Percentiles rank a stretch among this genome's conserved stretches.
phyloP scores from a whole-genome alignment of 2,329 filamentous ascomycete species.

The Verticillium isaacii region DNA sequence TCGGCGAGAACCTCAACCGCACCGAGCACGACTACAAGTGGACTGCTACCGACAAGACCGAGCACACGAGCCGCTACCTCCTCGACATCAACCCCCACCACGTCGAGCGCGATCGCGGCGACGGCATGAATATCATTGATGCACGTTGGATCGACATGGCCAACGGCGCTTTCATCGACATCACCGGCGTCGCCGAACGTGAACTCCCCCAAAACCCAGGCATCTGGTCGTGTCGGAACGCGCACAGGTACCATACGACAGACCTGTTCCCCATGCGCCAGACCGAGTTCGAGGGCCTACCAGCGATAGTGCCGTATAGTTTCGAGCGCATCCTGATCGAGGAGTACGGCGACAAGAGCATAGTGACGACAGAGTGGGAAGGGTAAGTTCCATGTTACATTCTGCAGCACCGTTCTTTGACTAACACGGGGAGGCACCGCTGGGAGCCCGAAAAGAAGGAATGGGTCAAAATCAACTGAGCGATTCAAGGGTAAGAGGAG shows the following conservation, averaged over 20 bases:
- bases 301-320: constrained; percentile 63
- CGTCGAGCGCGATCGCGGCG: constrained; percentile 53
- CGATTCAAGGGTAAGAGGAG: not conserved
- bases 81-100: constrained; percentile 74
- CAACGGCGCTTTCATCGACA: constrained; percentile 79
- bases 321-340: constrained; percentile 61
- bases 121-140: constrained; percentile 77
- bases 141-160: constrained; percentile 74
- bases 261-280: constrained; percentile 74
- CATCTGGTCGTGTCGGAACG: constrained; percentile 75
- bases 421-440: constrained; percentile 42
- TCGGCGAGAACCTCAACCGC: constrained; percentile 64
- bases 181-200: constrained; percentile 70
- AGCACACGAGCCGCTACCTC: constrained; percentile 51
- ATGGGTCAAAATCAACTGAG: constrained; percentile 43
- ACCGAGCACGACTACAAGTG: constrained; percentile 57
- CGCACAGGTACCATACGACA: constrained; percentile 63
- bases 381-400: constrained; percentile 41
- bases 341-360: constrained; percentile 60
- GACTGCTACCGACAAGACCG: constrained; percentile 34
- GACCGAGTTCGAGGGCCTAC: constrained; percentile 69
- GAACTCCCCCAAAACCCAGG: constrained; percentile 55
- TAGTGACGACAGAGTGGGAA: constrained; percentile 56
- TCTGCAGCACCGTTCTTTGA: constrained; percentile 4
- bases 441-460: constrained; percentile 55